Percentiles rank a stretch among this genome's conserved stretches.
These are phyloP conservation scores for Penicillium sp. DNA, from an alignment of 2,329 filamentous ascomycete genomes.

Conservation along the genomic window DNA sequence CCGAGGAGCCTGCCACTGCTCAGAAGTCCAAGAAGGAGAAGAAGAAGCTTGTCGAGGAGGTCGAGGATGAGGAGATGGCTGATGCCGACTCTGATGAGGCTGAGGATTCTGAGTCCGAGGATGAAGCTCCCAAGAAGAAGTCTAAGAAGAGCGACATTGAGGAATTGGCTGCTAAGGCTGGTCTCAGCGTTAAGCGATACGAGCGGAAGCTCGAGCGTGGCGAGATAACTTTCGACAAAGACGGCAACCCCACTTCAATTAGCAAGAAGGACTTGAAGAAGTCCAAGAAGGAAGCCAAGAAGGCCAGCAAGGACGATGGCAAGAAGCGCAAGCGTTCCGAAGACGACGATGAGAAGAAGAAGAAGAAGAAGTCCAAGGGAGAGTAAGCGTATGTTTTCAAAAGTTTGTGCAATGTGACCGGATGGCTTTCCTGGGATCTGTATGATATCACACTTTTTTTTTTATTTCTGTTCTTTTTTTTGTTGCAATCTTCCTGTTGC, in stretches of 20 bases:
- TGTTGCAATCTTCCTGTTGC: slow-evolving; percentile 19
- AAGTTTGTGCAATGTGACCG: slow-evolving; percentile 28
- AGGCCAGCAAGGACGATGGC: slow-evolving; percentile 48
- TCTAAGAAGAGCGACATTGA: slow-evolving; percentile 43
- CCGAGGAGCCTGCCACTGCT: slow-evolving; percentile 50
- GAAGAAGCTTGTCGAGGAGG: slow-evolving; percentile 42
- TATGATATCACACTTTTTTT: slow-evolving; percentile 37
- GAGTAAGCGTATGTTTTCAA: slow-evolving; percentile 50
- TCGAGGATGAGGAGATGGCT: slow-evolving; percentile 40
- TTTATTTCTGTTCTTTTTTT: slow-evolving; percentile 19
- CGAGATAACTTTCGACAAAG: slow-evolving; percentile 57
- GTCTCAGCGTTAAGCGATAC: slow-evolving; percentile 66
- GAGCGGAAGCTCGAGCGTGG: slow-evolving; percentile 69
- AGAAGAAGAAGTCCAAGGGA: slow-evolving; percentile 43
- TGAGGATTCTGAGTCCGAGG: slow-evolving; percentile 26
- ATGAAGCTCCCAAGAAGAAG: slow-evolving; percentile 25
- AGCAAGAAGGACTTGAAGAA: slow-evolving; percentile 73
- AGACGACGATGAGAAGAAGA: slow-evolving; percentile 49
- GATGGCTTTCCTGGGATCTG: slow-evolving; percentile 28
- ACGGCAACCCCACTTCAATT: slow-evolving; percentile 58
- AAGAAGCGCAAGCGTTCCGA: slow-evolving; percentile 63
- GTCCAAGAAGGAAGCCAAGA: slow-evolving; percentile 55
- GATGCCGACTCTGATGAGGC: slow-evolving; percentile 33
- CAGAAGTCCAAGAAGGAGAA: slow-evolving; percentile 30
- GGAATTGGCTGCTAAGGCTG: slow-evolving; percentile 57